Evolutionary conservation across 2,329 filamentous ascomycete species (phyloP).

Genomic region (Monilinia vaccinii-corymbosi): DNA sequence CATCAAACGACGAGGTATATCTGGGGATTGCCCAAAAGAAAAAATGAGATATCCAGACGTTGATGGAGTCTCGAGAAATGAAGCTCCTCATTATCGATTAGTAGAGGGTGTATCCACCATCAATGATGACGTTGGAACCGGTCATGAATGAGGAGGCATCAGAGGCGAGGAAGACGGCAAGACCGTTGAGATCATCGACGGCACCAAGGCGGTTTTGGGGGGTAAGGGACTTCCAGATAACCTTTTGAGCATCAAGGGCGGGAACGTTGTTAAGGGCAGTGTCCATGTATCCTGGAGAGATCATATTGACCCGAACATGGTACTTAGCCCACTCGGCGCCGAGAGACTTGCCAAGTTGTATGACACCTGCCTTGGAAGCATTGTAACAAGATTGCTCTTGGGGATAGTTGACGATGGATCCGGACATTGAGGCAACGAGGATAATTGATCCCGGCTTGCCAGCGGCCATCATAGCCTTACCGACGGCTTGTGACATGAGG

Average conservation of each 20-base stretch:
- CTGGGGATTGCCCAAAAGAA: neutral
- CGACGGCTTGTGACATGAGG: constrained; percentile 65
- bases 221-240: constrained; percentile 67
- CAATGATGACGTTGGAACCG: constrained; percentile 49
- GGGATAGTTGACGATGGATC: constrained; percentile 76
- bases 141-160: constrained; percentile 71
- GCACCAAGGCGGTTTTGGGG: constrained; percentile 64
- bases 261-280: constrained; percentile 72
- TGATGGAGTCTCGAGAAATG: neutral
- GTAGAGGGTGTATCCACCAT: constrained; percentile 29
- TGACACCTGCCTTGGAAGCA: constrained; percentile 71
- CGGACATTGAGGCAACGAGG: constrained; percentile 73
- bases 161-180: constrained; percentile 67
- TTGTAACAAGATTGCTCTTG: constrained; percentile 81
- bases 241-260: constrained; percentile 71
- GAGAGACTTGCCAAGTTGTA: constrained; percentile 70
- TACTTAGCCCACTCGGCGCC: constrained; percentile 79
- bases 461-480: constrained; percentile 63
- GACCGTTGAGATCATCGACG: constrained; percentile 69
- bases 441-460: constrained; percentile 64
- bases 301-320: constrained; percentile 73
- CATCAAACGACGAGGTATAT: neutral
- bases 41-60: constrained; percentile 1
- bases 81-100: constrained; percentile 21
- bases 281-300: constrained; percentile 78